Evolutionary conservation across 352 stramenopile genomes (phyloP).

Genomic region (Phytophthora megakarya): DNA sequence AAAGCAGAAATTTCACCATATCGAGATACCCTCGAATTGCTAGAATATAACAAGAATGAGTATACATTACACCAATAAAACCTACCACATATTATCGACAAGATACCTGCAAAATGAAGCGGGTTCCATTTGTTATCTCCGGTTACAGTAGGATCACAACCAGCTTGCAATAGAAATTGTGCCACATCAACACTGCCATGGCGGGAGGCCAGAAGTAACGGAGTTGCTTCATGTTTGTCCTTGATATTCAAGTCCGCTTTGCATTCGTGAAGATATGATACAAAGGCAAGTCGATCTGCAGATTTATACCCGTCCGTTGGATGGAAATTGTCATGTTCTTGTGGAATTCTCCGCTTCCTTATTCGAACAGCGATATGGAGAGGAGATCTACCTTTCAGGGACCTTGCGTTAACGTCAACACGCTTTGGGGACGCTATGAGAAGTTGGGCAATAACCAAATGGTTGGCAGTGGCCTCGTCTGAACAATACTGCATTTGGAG

Average conservation of each 20-base stretch:
- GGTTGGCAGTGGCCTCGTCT: slow-evolving; percentile 29
- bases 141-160: slow-evolving; percentile 37
- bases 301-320: neutral
- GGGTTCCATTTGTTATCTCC: slow-evolving; percentile 43
- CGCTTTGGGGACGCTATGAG: slow-evolving; percentile 32
- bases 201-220: slow-evolving; percentile 48
- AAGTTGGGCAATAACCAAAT: slow-evolving; percentile 45
- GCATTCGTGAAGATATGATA: slow-evolving; percentile 30
- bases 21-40: slow-evolving; percentile 36
- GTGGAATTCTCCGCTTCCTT: neutral
- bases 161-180: slow-evolving; percentile 35
- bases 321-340: neutral
- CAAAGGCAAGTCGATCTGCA: slow-evolving; percentile 28
- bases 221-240: slow-evolving; percentile 44
- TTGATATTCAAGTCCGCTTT: slow-evolving; percentile 43
- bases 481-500: slow-evolving; percentile 50
- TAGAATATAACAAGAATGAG: slow-evolving; percentile 7
- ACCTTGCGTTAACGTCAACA: slow-evolving; percentile 43
- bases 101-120: slow-evolving; percentile 50
- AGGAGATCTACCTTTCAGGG: slow-evolving; percentile 56
- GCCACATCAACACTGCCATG: slow-evolving; percentile 29
- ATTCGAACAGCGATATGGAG: slow-evolving; percentile 49
- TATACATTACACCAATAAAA: too few relatives aligned
- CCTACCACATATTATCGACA: neutral
- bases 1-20: slow-evolving; percentile 43